Base-by-base conservation (phyloP, 352 stramenopile genomes). In the Phytophthora palmivora region DNA sequence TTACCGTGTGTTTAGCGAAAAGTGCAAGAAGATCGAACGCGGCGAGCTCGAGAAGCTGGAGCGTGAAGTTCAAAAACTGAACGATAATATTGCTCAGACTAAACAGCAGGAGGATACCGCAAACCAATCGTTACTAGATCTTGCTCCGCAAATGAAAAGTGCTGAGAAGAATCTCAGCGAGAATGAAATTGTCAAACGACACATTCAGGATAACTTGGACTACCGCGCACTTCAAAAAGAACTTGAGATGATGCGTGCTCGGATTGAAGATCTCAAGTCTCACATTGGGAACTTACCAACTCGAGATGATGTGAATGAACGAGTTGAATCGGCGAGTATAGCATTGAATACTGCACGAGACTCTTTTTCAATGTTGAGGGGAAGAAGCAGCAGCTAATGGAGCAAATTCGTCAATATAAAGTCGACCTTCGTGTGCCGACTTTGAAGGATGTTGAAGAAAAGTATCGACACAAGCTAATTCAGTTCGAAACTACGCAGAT, bases 401-500 rank as follows among this genome's bases (percentile, higher is more conserved):
- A 82, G 4, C 54, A 84, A 22, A 77, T 94, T 43, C 76, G 72
- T n/a, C 78, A 90, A 7, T 66, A 85, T 26, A 89, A 92, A 38
- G 43, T 84, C 12, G 68, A 92, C 39, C 60, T 94, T 1, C 68
- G 63, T 15, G 59, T 69, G 1, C 63, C 68, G 22, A 88, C 98
- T 12, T 97, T 98, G 52, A 87, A 92, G 28, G 84, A 98, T 50
- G 84, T 99, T 14, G 96, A 99, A 26, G 91, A 98, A 47, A 87
- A 93, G 50, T 92, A 98, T 63, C 82, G 96, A 5, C 78, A 95
- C 46, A 98, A 95, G 62, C 76, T 98, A 44, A 99, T 99, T 64
- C 82, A 99, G 61, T 87, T 94, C 50, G 89, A 99, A 52, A 99
- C 97, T 11, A 99, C 97, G 6, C 84, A 88, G 53, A 96, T 99